Percentiles rank a stretch among this genome's conserved stretches.
Evolutionary conservation across 768 basidiomycete species (phyloP).

Genomic region (Plicaturopsis crispa): DNA sequence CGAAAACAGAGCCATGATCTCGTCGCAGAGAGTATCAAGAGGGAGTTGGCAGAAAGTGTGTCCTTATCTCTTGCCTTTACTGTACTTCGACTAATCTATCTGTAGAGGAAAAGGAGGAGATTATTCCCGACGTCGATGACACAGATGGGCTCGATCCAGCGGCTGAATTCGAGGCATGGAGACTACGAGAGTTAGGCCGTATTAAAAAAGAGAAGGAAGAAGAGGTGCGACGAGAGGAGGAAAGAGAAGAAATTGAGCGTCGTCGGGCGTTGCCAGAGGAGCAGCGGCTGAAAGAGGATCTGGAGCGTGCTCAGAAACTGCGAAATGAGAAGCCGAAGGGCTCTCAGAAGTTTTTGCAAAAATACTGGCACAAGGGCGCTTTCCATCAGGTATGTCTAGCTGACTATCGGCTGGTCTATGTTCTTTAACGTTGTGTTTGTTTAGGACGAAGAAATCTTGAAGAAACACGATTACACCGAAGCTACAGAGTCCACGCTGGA

Average conservation of each 20-base stretch:
- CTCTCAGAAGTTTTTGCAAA: conserved; percentile 89
- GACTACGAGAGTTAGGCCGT: conserved; percentile 85
- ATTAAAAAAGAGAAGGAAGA: conserved; percentile 94
- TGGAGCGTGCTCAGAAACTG: conserved; percentile 75
- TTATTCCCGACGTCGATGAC: conserved; percentile 87
- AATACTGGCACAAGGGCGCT: conserved; percentile 99
- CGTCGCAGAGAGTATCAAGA: conserved; percentile 88
- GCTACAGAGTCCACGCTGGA: conserved; percentile 87
- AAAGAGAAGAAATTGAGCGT: conserved; percentile 87
- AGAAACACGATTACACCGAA: conserved; percentile 79
- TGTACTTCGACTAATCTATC: conserved; percentile 2
- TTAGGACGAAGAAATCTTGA: conserved; percentile 84
- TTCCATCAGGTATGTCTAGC: conserved; percentile 77
- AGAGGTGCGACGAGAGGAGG: conserved; percentile 69
- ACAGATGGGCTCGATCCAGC: conserved; percentile 88
- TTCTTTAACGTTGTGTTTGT: conserved; percentile 6
- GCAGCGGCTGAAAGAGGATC: conserved; percentile 85
- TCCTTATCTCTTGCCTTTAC: conserved; percentile 8
- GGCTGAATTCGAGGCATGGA: conserved; percentile 93
- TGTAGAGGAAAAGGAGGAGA: conserved; percentile 82
- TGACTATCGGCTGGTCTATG: background rate
- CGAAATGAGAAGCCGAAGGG: conserved; percentile 89
- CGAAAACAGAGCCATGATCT: conserved; percentile 85
- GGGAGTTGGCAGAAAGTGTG: conserved; percentile 89
- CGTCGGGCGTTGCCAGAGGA: conserved; percentile 90